A percentile compares a stretch with the other conserved stretches of the same genome.
Conservation (phyloP, 1,284 basidiomycete genomes). For the Athelia psychrophila region DNA sequence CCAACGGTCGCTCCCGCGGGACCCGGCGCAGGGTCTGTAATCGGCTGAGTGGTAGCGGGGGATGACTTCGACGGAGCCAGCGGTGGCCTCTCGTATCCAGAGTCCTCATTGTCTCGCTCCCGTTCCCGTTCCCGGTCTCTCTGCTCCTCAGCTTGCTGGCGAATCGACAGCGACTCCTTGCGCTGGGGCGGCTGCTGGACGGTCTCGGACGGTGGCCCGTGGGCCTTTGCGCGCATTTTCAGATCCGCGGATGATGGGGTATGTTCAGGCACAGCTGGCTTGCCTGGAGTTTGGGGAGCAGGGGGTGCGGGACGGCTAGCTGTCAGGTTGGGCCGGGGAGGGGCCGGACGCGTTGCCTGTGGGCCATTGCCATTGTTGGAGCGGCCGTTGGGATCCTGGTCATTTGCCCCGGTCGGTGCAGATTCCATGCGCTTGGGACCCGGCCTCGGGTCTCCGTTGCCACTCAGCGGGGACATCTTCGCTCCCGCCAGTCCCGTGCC, state of each 20-base stretch:
- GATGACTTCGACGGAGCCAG: conserved; percentile 53
- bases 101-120: conserved; percentile 26
- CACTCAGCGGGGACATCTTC: conserved; percentile 35
- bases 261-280: conserved; percentile 43
- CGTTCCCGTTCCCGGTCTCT: conserved; percentile 26
- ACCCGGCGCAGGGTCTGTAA: conserved; percentile 40
- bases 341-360: conserved; percentile 44
- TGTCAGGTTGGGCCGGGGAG: conserved; percentile 40
- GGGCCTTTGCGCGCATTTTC: conserved; percentile 55
- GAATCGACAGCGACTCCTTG: conserved; percentile 43
- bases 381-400: conserved; percentile 32
- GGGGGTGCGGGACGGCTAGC: conserved; percentile 58
- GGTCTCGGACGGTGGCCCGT: conserved; percentile 41
- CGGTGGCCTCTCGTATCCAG: conserved; percentile 34
- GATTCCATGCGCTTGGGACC: conserved; percentile 56
- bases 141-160: conserved; percentile 24
- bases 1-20: conserved; percentile 48
- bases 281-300: conserved; percentile 42
- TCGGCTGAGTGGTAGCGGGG: conserved; percentile 42
- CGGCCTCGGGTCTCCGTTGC: conserved; percentile 30
- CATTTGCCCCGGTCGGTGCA: conserved; percentile 43
- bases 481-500: conserved; percentile 80
- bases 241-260: conserved; percentile 63
- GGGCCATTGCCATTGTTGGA: conserved; percentile 12
- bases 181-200: conserved; percentile 35